Evolutionary conservation across 345 rosid species (phyloP).

Genomic region (Odontarrhena argentea): DNA sequence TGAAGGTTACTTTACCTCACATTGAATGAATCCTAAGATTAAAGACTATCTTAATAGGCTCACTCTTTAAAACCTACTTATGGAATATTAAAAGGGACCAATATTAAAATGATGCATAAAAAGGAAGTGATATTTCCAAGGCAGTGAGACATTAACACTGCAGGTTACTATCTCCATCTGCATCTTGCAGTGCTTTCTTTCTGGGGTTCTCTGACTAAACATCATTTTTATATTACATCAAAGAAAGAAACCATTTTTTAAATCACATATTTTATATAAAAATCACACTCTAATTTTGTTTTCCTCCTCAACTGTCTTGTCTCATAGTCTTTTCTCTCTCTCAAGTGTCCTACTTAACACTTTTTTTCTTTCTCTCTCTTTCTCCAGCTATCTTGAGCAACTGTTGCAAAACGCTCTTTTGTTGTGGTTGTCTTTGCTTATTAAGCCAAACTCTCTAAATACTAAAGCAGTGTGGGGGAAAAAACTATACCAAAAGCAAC

Average conservation of each 20-base stretch:
- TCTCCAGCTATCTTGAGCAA: slow-evolving; percentile 46
- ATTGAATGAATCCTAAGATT: slow-evolving; percentile 27
- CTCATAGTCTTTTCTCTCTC: slow-evolving; percentile 53
- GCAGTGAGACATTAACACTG: slow-evolving; percentile 47
- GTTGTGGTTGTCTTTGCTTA: slow-evolving; percentile 41
- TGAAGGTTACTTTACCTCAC: slow-evolving; percentile 32
- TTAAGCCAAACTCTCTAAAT: slow-evolving; percentile 34
- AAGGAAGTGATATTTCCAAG: slow-evolving; percentile 45
- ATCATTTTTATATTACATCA: slow-evolving; percentile 22
- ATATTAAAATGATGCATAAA: slow-evolving; percentile 39
- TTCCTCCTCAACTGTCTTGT: slow-evolving; percentile 56
- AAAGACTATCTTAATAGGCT: slow-evolving; percentile 26
- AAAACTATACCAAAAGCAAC: slow-evolving; percentile 42
- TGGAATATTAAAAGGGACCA: slow-evolving; percentile 40
- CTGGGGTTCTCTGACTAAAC: slow-evolving; percentile 25
- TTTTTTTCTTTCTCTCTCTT: slow-evolving; percentile 50
- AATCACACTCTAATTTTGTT: slow-evolving; percentile 26
- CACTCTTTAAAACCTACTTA: slow-evolving; percentile 30
- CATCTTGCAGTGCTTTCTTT: slow-evolving; percentile 38
- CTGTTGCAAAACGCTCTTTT: slow-evolving; percentile 20
- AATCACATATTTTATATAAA: slow-evolving; percentile 6
- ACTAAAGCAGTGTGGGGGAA: slow-evolving; percentile 27
- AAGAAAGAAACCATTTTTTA: slow-evolving; percentile 17
- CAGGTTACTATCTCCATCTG: slow-evolving; percentile 47
- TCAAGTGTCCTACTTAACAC: slow-evolving; percentile 42